Percentiles rank a stretch among this genome's conserved stretches.
phyloP scores from a whole-genome alignment of 2,329 filamentous ascomycete genomes.

The Graphium sp. region DNA sequence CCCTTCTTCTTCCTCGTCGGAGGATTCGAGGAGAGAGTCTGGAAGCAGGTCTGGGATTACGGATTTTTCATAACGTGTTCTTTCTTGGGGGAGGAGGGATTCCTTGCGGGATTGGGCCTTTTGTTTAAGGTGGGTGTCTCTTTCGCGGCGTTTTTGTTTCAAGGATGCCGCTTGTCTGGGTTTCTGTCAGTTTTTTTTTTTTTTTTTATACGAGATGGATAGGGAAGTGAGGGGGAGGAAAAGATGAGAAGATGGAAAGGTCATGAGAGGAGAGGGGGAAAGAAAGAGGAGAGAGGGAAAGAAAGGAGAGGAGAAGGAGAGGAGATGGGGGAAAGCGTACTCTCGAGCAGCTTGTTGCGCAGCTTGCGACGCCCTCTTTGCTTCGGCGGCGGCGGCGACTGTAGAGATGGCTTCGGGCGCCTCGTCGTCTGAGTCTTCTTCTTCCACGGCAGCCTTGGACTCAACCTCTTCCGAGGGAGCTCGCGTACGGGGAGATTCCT shows the following conservation, averaged over 20 bases:
- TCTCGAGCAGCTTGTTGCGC: conserved; percentile 31
- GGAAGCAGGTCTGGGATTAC: background rate
- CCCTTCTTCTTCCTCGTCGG: conserved; percentile 7
- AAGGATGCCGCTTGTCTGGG: conserved; percentile 31
- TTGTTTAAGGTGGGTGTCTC: conserved; percentile 34
- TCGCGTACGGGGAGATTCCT: conserved; percentile 3
- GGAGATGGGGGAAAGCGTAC: conserved; percentile 17
- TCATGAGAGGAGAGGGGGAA: too few relatives aligned
- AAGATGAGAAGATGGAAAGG: too few relatives aligned
- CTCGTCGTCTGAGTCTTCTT: conserved; percentile 31
- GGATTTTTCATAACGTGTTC: background rate
- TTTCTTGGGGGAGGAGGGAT: conserved; percentile 3
- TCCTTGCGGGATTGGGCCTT: conserved; percentile 33
- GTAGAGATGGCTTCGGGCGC: conserved; percentile 44
- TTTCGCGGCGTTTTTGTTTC: conserved; percentile 38
- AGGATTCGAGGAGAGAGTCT: conserved; percentile 7
- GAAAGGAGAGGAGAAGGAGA: background rate
- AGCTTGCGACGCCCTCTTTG: conserved; percentile 25
- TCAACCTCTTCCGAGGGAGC: conserved; percentile 6
- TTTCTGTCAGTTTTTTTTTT: background rate
- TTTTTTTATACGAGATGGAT: background rate
- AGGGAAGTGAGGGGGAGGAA: conserved; percentile 4
- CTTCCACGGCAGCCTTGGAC: conserved; percentile 11
- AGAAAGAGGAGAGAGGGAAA: background rate
- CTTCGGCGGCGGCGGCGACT: conserved; percentile 24